These are phyloP conservation scores for Tagetes patula DNA, from an alignment of 129 eudicot genomes.

Conservation along the genomic window DNA sequence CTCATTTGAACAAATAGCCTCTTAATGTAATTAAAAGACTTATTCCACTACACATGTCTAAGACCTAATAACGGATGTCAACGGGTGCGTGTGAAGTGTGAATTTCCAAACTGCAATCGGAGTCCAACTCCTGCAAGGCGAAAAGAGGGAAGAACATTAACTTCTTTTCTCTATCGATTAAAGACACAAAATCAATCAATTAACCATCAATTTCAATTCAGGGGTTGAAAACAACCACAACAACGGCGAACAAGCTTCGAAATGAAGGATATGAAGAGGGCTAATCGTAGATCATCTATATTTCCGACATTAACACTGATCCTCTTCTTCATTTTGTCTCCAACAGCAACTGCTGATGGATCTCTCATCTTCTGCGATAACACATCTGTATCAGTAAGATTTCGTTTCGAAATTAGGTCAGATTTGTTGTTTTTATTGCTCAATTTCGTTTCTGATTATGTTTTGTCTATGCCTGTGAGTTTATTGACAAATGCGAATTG, in stretches of 20 bases:
- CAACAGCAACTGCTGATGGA: conserved; percentile 37
- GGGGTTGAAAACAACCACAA: conserved; percentile 2
- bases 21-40: too few relatives aligned
- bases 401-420: conserved; percentile 19
- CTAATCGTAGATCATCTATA: conserved; percentile 14
- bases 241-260: conserved; percentile 22
- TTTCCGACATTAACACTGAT: conserved; percentile 18
- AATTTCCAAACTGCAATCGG: conserved; percentile 28
- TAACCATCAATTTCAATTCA: conserved; percentile 5
- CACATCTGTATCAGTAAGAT: conserved; percentile 36
- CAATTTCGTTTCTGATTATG: conserved; percentile 3
- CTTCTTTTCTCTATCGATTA: conserved; percentile 5
- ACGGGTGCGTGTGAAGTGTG: conserved; percentile 26
- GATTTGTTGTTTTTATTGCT: neutral
- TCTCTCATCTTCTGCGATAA: conserved; percentile 39
- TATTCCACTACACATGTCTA: too few relatives aligned
- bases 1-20: too few relatives aligned
- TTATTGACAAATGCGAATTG: conserved; percentile 3
- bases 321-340: conserved; percentile 23
- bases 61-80: neutral
- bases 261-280: conserved; percentile 27
- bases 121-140: conserved; percentile 31
- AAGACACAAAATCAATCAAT: conserved; percentile 15
- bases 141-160: conserved; percentile 22
- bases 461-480: neutral